These are phyloP conservation scores for Aureobasidium uvarum DNA, from an alignment of 2,329 filamentous ascomycete species.

Conservation along the genomic window DNA sequence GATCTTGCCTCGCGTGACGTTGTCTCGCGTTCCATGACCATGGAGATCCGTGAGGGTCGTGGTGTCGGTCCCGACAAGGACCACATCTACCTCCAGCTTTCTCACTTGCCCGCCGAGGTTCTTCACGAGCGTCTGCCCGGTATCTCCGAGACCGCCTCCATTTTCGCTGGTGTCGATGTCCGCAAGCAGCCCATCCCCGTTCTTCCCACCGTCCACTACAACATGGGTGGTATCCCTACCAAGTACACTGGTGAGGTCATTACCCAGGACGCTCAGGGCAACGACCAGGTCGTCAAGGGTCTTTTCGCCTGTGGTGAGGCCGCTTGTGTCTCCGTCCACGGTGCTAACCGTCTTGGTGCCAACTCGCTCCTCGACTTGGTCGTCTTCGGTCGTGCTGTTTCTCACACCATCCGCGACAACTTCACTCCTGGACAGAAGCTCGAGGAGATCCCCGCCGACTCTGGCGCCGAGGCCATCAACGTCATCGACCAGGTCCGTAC, in stretches of 20 bases:
- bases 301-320: constrained; percentile 97
- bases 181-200: constrained; percentile 96
- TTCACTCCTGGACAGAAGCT: constrained; percentile 79
- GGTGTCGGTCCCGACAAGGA: constrained; percentile 97
- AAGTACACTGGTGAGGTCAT: constrained; percentile 96
- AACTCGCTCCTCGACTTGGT: constrained; percentile 98
- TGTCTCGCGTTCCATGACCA: constrained; percentile 95
- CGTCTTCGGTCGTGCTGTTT: constrained; percentile 95
- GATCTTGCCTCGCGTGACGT: constrained; percentile 96
- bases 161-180: constrained; percentile 96
- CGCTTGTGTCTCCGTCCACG: constrained; percentile 96
- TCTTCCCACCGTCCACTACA: constrained; percentile 96
- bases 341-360: constrained; percentile 94
- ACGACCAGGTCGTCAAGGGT: constrained; percentile 91
- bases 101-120: constrained; percentile 87
- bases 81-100: constrained; percentile 97
- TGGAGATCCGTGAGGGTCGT: constrained; percentile 96
- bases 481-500: constrained; percentile 83
- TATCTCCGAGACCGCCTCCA: constrained; percentile 97
- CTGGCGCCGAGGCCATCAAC: constrained; percentile 82
- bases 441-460: constrained; percentile 76
- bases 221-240: constrained; percentile 99
- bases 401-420: constrained; percentile 94
- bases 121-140: constrained; percentile 95
- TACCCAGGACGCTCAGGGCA: constrained; percentile 77